phyloP scores from a whole-genome alignment of 306 rosid species.

The Ochetophila trinervis region DNA sequence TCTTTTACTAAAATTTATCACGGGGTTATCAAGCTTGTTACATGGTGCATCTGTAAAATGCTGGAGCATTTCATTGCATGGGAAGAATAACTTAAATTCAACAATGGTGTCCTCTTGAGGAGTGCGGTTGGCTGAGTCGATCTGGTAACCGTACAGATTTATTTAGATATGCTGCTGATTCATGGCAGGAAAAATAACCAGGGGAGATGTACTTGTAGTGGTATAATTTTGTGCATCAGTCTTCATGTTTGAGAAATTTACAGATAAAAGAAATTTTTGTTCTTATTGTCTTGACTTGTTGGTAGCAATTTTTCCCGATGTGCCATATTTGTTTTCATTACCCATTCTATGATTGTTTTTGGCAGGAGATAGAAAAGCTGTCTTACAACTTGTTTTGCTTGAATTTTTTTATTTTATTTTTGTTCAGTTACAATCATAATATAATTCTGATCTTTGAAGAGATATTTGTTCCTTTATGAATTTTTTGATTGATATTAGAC shows the following conservation, averaged over 20 bases:
- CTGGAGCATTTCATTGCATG: conserved; percentile 26
- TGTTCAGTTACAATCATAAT: too few relatives aligned
- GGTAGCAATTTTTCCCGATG: not conserved
- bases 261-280: conserved; percentile 20
- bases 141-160: not conserved
- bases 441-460: too few relatives aligned
- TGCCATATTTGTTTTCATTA: conserved; percentile 21
- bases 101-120: conserved; percentile 20
- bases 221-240: conserved; percentile 19
- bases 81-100: conserved; percentile 22
- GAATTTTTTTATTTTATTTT: too few relatives aligned
- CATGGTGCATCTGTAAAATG: conserved; percentile 26
- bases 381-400: too few relatives aligned
- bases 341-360: conserved; percentile 3
- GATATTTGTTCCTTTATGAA: too few relatives aligned
- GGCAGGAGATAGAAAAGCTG: not conserved
- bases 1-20: conserved; percentile 23
- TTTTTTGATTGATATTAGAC: too few relatives aligned
- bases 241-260: conserved; percentile 17
- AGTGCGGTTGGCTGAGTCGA: conserved; percentile 27
- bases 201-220: conserved; percentile 32
- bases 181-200: conserved; percentile 29
- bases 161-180: conserved; percentile 12
- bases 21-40: conserved; percentile 29
- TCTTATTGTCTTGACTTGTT: conserved; percentile 3